Evolutionary conservation across 2,329 filamentous ascomycete genomes (phyloP), one percentile per base, ranked within the genome.

Genomic region (Alternaria atra): DNA sequence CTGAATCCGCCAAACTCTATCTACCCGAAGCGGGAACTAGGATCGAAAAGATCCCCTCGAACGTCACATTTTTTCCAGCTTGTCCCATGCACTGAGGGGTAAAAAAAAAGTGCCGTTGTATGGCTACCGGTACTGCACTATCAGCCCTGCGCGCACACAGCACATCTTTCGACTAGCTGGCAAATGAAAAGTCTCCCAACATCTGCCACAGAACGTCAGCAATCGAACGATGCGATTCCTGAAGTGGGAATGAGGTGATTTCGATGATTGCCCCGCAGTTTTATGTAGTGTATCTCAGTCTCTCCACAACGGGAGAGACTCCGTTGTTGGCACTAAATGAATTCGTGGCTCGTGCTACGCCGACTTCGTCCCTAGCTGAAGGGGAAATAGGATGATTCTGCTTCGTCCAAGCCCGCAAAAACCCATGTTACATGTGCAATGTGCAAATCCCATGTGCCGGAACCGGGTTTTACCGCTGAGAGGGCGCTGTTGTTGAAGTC

Each of bases 21-120:
- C 73, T 76, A 72, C 47, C 68, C 67, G 67, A 72, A 59, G 61
- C 73, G 73, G 73, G 71, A 74, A 55, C 73, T 77, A 76, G 67
- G 58, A 75, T 71, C 69, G 66, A 65, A 69, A 50, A 69, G 66
- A 74, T 76, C 70, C 72, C 57, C 63, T 56, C 60, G 62, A 55
- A 68, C 65, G 66, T 72, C 69, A 72, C 63, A 52, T 48, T 46
- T 60, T 42, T 57, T 51, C 13, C 37, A 50, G 39, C 55, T 12
- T 43, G 56, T 55, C 29, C 50, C 44, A 20, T 62, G 52, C n/a
- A 20, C 35, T 58, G 35, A 47, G 40, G 30, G 37, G 50, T 34
- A 40, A n/a, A 10, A 25, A 10, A 25, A 43, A 44, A 43, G 30
- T 37, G 29, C 29, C 42, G 30, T 53, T 50, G 55, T 46, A 54